Percentiles rank a stretch among this genome's conserved stretches.
phyloP scores from a whole-genome alignment of 306 rosid species.

The Bauhinia variegata region DNA sequence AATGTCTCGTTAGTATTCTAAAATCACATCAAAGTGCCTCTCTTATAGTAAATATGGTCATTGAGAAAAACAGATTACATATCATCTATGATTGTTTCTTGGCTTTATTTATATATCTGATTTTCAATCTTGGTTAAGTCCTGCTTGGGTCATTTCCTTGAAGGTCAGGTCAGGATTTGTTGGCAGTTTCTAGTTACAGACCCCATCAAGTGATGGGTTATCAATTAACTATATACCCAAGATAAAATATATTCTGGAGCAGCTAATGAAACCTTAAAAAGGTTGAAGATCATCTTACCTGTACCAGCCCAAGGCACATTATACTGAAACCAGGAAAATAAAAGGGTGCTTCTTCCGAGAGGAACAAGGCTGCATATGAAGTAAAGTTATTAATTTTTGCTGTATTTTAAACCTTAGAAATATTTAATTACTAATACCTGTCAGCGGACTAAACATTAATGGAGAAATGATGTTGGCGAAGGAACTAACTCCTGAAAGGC shows the following conservation, averaged over 20 bases:
- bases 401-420: too few species aligned
- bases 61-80: not conserved
- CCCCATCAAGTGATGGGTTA: too few species aligned
- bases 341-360: constrained; percentile 83
- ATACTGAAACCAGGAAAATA: constrained; percentile 87
- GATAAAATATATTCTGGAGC: too few species aligned
- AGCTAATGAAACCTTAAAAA: too few species aligned
- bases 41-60: too few species aligned
- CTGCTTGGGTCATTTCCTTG: too few species aligned
- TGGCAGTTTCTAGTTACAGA: too few species aligned
- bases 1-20: too few species aligned
- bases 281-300: constrained; percentile 43
- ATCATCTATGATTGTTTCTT: not conserved
- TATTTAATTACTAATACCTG: constrained; percentile 69
- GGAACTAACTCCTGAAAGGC: constrained; percentile 78
- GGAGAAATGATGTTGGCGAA: constrained; percentile 79
- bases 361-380: constrained; percentile 66
- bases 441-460: constrained; percentile 74
- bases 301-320: constrained; percentile 63
- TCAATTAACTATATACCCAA: too few species aligned
- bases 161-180: too few species aligned
- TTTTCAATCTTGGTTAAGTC: too few species aligned
- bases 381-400: constrained; percentile 28
- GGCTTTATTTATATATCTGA: not conserved
- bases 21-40: too few species aligned